phyloP scores from a whole-genome alignment of 2,329 filamentous ascomycete species.

The Pochonia chlamydosporia region DNA sequence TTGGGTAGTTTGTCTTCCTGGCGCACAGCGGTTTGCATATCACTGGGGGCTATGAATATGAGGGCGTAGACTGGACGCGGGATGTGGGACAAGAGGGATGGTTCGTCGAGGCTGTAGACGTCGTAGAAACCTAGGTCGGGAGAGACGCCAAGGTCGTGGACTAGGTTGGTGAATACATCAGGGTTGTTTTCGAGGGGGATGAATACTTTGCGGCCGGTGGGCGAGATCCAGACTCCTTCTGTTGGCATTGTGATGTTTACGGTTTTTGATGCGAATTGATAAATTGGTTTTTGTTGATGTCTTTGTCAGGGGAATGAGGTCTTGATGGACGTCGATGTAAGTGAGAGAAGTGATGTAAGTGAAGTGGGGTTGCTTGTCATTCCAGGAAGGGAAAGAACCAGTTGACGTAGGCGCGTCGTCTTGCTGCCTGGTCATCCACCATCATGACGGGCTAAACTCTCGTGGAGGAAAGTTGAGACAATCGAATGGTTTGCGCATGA shows the following conservation, averaged over 20 bases:
- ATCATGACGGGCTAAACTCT: too few relatives aligned
- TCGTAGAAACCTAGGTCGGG: slow-evolving; percentile 68
- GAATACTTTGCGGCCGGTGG: slow-evolving; percentile 27
- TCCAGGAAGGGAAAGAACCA: too few relatives aligned
- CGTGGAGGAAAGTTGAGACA: too few relatives aligned
- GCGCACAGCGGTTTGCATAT: slow-evolving; percentile 40
- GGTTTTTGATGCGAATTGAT: background rate
- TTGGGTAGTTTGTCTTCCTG: slow-evolving; percentile 19
- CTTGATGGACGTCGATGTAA: too few relatives aligned
- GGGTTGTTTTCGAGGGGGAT: slow-evolving; percentile 58
- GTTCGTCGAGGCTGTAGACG: slow-evolving; percentile 74
- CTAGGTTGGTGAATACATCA: slow-evolving; percentile 68
- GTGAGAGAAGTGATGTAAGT: too few relatives aligned
- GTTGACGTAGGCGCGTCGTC: too few relatives aligned
- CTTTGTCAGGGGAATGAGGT: too few relatives aligned
- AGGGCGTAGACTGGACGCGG: slow-evolving; percentile 72
- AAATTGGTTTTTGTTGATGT: background rate
- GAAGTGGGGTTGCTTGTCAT: too few relatives aligned
- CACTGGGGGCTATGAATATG: slow-evolving; percentile 69
- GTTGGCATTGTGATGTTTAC: slow-evolving; percentile 19
- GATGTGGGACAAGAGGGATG: slow-evolving; percentile 62
- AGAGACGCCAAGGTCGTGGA: slow-evolving; percentile 67
- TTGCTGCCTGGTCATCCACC: too few relatives aligned
- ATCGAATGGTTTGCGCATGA: too few relatives aligned
- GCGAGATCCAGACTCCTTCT: slow-evolving; percentile 22